Percentiles rank a stretch among this genome's conserved stretches.
These are phyloP conservation scores for Tetradesmus lagerheimii DNA, from an alignment of 139 green algal genomes.

Conservation along the genomic window DNA sequence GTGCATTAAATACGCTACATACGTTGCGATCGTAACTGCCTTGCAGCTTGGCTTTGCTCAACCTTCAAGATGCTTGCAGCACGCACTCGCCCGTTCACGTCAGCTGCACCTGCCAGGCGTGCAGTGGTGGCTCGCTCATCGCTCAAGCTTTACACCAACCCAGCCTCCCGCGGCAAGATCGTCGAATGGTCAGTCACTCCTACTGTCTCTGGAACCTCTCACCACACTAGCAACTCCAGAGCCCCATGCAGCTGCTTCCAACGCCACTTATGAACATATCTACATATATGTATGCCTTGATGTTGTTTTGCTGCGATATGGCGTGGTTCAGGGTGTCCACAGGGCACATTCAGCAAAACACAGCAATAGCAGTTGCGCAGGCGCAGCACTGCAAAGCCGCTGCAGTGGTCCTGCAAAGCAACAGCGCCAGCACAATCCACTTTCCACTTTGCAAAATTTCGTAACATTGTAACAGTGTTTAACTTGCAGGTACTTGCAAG, in stretches of 20 bases:
- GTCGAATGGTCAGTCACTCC: constrained; percentile 43
- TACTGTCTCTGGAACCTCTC: not conserved
- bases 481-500: constrained; percentile 50
- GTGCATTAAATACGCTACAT: too few relatives aligned
- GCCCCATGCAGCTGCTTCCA: not conserved
- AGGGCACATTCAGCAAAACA: not conserved
- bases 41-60: not conserved
- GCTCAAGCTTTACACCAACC: constrained; percentile 47
- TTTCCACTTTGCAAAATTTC: not conserved
- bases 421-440: not conserved
- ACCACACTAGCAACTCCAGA: not conserved
- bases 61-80: not conserved
- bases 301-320: not conserved
- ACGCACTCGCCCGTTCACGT: not conserved
- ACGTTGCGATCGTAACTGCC: not conserved
- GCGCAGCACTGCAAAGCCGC: too few relatives aligned
- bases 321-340: not conserved
- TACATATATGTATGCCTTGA: too few relatives aligned
- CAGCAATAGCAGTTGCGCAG: not conserved
- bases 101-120: not conserved
- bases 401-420: not conserved
- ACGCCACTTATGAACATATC: too few relatives aligned
- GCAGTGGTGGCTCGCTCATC: not conserved
- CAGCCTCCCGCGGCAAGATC: constrained; percentile 20
- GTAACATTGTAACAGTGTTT: not conserved